phyloP scores from a whole-genome alignment of 2,329 filamentous ascomycete species.

The Reticulascus tulasneorum region DNA sequence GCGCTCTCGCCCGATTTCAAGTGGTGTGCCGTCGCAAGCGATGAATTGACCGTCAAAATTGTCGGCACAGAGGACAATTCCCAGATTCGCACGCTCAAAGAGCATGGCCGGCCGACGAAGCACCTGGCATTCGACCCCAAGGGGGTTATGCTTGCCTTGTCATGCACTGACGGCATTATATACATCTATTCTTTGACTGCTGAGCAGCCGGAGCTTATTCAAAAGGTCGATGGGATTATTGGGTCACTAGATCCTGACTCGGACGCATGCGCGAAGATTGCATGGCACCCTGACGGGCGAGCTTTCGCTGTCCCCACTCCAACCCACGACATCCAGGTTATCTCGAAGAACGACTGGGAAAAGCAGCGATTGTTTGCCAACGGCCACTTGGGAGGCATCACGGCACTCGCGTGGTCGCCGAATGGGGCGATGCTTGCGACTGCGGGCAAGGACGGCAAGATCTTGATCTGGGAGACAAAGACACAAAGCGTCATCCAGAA shows the following conservation, averaged over 20 bases:
- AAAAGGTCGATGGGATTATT: conserved; percentile 83
- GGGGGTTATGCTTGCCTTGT: conserved; percentile 71
- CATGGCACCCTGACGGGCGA: conserved; percentile 93
- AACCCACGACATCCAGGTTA: conserved; percentile 76
- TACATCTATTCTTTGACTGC: conserved; percentile 84
- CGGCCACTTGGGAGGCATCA: conserved; percentile 80
- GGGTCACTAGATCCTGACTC: conserved; percentile 71
- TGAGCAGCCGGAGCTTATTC: conserved; percentile 75
- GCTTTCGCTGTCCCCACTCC: conserved; percentile 84
- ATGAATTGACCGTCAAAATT: conserved; percentile 87
- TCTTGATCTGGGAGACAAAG: conserved; percentile 84
- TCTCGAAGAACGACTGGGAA: conserved; percentile 88
- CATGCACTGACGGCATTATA: conserved; percentile 82
- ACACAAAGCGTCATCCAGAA: conserved; percentile 77
- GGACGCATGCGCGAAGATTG: conserved; percentile 68
- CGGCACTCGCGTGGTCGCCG: conserved; percentile 85
- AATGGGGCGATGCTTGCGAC: conserved; percentile 85
- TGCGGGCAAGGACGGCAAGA: conserved; percentile 62
- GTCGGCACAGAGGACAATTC: conserved; percentile 78
- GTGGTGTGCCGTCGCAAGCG: conserved; percentile 95
- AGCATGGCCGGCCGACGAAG: conserved; percentile 84
- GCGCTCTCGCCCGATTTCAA: conserved; percentile 74
- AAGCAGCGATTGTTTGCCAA: conserved; percentile 75
- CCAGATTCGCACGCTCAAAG: conserved; percentile 71
- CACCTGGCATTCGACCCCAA: conserved; percentile 84